Base-by-base conservation (phyloP, 805 yeast genomes). In the Schwanniomyces polymorphus region DNA sequence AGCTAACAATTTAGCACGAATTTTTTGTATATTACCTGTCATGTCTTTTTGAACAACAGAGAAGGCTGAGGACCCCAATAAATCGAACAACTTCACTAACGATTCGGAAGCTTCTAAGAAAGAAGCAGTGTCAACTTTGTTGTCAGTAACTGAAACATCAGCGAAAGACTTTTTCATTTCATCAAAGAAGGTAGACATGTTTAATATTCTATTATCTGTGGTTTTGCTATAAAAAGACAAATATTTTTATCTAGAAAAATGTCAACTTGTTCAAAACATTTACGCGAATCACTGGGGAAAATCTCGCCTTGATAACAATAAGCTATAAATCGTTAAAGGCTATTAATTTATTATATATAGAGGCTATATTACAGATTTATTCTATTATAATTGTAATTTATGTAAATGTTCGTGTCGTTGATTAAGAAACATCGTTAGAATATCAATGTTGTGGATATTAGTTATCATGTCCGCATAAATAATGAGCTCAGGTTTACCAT, bases 91-190 rank as follows among this genome's bases (percentile, higher is more conserved):
- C 65, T 86, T 84, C 57, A 90, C 89, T 49, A 90, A 74, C 9
- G 95, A 85, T 69, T 85, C 94, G 16, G 94, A 75, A 11, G 97
- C 97, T 61, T 83, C 89, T 52, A 90, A 76, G 60, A 90, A 90
- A 58, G 82, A 84, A 16, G 84, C 70, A 14, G 97, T 89, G 58
- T 85, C 74, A 61, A 90, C 75, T 65, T 87, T 82, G 49, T 80
- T 84, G 21, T 67, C 74, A 39, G 69, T 63, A 52, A 87, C 75
- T 26, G 88, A 79, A 44, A 90, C 95, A 59, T 86, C 94, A 57
- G 75, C 79, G 67, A 87, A 90, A 58, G 90, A 83, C 64, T 74
- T 76, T 61, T 84, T 82, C 80, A 84, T 80, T 55, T 81, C 82
- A 69, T 88, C 96, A 60, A 90, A 91, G 72, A 87, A 91, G 6